Conservation (phyloP, 352 stramenopile species). For the Globisporangium okanoganense region DNA sequence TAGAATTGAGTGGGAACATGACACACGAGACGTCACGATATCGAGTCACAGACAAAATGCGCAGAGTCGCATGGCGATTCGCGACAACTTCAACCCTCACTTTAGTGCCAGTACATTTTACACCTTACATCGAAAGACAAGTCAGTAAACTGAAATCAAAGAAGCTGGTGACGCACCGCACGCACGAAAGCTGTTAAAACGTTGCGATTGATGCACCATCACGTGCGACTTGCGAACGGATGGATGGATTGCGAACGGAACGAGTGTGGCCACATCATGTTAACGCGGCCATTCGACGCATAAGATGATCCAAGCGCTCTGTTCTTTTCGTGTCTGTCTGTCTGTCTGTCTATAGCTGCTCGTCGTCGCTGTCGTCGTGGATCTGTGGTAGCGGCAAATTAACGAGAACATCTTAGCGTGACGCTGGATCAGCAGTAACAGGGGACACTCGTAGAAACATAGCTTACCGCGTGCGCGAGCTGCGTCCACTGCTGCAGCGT, state of each 20-base stretch:
- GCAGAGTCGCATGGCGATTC: neutral
- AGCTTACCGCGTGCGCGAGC: conserved; percentile 46
- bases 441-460: conserved; percentile 11
- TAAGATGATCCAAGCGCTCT: neutral
- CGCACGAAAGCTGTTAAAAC: conserved; percentile 2
- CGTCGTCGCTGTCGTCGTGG: conserved; percentile 6
- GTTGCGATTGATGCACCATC: no score
- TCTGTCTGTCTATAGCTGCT: neutral
- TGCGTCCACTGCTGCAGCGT: conserved; percentile 54
- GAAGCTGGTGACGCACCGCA: neutral
- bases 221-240: neutral
- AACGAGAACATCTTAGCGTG: neutral
- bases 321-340: no score
- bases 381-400: neutral
- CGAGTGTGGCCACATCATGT: neutral
- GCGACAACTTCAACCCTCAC: conserved; percentile 7
- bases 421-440: neutral
- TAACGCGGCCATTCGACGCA: neutral
- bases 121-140: neutral
- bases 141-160: neutral
- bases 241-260: neutral
- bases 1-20: neutral
- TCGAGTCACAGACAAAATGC: conserved; percentile 1
- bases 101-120: neutral
- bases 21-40: conserved; percentile 10